Base-by-base conservation (phyloP, 345 rosid species). In the Brassica cretica region DNA sequence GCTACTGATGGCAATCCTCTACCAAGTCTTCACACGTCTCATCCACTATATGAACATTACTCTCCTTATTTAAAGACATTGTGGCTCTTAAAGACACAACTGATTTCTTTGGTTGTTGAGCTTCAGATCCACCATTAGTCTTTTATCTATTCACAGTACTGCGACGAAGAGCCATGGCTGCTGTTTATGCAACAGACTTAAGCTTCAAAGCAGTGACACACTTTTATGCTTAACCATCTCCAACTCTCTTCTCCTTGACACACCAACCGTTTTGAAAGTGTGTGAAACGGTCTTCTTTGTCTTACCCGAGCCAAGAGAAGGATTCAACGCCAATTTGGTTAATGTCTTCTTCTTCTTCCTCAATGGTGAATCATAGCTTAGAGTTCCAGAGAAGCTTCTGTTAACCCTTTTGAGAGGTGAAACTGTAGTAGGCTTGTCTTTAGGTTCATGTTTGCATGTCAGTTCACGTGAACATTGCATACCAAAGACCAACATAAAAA, bases 391-490 rank as follows among this genome's bases (percentile, higher is more conserved):
- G 27, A 75, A 82, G 79, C 81, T 82, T 64, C 65, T 82, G 5
- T 41, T n/a, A 46, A 66, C 77, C 60, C 90, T 90, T 81, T 76
- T 87, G 12, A 10, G 74, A 56, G 78, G 70, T 24, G 86, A 79
- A 62, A 8, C 72, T 41, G 14, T 41, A 49, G 86, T 82, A 65
- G 86, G 78, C 64, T 87, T 41, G 4, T 89, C 87, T 25, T 63
- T 6, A n/a, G 56, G 66, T 68, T 66, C 89, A 70, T 88, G 85
- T 59, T 88, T 27, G 29, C 29, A 27, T 27, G 29, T 27, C 29
- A 27, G 5, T 27, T 27, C 29, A 27, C 29, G 29, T 27, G 29
- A 27, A 27, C 29, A 27, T 27, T 27, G 29, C 29, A 27, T 21
- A 21, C 24, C 24, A 21, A 21, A 21, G 24, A 21, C 24, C 24